phyloP scores from a whole-genome alignment of 768 basidiomycete genomes.

The Russula griseocarnosa region DNA sequence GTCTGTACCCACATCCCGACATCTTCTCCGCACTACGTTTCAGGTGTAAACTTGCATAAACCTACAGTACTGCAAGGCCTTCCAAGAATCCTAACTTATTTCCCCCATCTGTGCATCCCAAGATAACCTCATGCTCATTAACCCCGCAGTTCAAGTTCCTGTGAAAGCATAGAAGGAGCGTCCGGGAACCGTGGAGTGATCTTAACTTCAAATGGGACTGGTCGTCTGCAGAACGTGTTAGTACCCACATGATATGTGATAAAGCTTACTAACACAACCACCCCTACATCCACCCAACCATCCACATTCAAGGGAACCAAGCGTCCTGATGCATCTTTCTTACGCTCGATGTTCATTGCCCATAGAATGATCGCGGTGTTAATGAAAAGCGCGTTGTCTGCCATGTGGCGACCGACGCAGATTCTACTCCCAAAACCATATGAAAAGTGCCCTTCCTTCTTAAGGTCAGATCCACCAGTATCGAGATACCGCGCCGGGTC shows the following conservation, averaged over 20 bases:
- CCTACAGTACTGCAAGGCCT: no score
- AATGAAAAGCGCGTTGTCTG: background rate
- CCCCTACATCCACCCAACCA: background rate
- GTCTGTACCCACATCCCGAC: background rate
- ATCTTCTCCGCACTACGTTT: background rate
- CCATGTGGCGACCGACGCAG: background rate
- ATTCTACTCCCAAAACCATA: background rate
- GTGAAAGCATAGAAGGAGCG: background rate
- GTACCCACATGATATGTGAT: background rate
- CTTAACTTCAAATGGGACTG: background rate
- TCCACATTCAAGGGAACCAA: constrained; percentile 1
- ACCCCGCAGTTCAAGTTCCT: constrained; percentile 1
- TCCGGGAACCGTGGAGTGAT: background rate
- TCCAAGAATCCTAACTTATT: background rate
- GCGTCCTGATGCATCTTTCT: background rate
- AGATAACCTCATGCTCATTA: background rate
- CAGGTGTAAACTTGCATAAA: no score
- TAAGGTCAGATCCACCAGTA: background rate
- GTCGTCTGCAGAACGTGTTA: background rate
- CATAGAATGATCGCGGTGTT: background rate
- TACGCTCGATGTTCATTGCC: background rate
- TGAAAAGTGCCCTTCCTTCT: background rate
- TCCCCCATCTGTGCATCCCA: background rate
- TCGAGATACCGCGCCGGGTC: background rate
- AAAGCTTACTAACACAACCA: constrained; percentile 1